Evolutionary conservation across 2,329 filamentous ascomycete species (phyloP), one percentile per base, ranked within the genome.

Genomic region (Acrodontium crateriforme): DNA sequence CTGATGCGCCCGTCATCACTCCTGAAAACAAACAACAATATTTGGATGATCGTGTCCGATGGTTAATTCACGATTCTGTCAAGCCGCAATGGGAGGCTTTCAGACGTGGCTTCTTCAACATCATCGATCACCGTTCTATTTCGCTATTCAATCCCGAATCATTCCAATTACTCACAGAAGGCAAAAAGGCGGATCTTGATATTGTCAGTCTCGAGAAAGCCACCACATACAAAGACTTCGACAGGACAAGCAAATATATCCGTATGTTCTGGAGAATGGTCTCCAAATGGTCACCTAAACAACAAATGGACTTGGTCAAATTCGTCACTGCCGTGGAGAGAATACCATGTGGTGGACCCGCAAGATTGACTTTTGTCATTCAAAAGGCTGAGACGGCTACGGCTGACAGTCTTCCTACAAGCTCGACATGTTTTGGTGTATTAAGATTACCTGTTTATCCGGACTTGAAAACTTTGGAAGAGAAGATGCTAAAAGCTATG

Each of bases 321-420:
- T 98, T 98, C 46, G 85, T 98, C 16, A 98, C 89, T 9, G 87
- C 87, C 1, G 87, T 77, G 43, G 85, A 94, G 47, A 70, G 89
- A 2, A 71, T 95, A 2, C 89, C 89, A 0, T 80, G 93, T 0
- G 84, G 81, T 12, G 89, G 89, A 3, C 73, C 85, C 47, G 69
- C 71, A 37, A 83, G 79, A 42, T 60, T 95, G 25, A 74, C 79
- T 45, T 95, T 95, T 53, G 71, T 81, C 9, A 67, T 98, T 23
- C 78, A 87, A 54, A 74, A 70, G 44, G 83, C 84, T 47, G 74
- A 80, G 10, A 64, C 74, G 30, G 77, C 67, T 35, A 65, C 34
- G 18, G n/a, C 67, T 40, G 53, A 61, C 36, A 52, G 58, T 42
- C 46, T 98, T 42, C 89, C 89, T 3, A 92, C 79, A 4, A 87